Evolutionary conservation across 345 rosid species (phyloP), one percentile per base, ranked within the genome.

Genomic region (Excoecaria cochinchinensis): DNA sequence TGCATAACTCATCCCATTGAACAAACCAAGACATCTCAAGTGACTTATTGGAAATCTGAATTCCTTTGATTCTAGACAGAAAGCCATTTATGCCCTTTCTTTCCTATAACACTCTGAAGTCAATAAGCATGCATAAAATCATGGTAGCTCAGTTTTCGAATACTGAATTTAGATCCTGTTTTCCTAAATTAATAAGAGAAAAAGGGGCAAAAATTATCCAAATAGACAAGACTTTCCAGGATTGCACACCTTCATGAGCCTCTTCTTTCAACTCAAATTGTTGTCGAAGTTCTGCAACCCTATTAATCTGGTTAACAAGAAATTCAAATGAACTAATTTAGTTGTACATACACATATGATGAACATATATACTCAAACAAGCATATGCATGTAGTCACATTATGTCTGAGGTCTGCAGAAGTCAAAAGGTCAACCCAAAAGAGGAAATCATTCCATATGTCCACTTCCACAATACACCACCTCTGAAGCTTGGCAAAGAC

Each of bases 251-350:
- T 90, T 88, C 97, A 79, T 80, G 81, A 65, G 93, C 76, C 55
- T 77, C 89, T 85, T 95, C 97, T 86, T 88, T 90, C 76, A 84
- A 77, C 83, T 89, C 92, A 78, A 86, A 82, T 77, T 90, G 88
- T 85, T 84, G 90, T 71, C 89, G 82, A 70, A 92, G 89, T 59
- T 87, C 89, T 55, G 89, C 87, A 70, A 92, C 85, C 82, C 72
- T 86, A 82, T 89, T 89, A 80, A 79, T 87, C 99, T 95, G 90
- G 79, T 66, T 73, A 75, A 75, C 51, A 84, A 81, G 80, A 75
- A 67, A 65, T 8, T 6, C 21, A 46, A 78, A 73, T 13, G 19
- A 74, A 40, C 56, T 51, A 17, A 48, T n/a, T 39, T 19, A 31
- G 6, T 14, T 2, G 36, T 16, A 12, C 56, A 72, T 46, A 10